A percentile compares a stretch with the other conserved stretches of the same genome.
Conservation (phyloP, 257 asterid species). For the Primulina tabacum region DNA sequence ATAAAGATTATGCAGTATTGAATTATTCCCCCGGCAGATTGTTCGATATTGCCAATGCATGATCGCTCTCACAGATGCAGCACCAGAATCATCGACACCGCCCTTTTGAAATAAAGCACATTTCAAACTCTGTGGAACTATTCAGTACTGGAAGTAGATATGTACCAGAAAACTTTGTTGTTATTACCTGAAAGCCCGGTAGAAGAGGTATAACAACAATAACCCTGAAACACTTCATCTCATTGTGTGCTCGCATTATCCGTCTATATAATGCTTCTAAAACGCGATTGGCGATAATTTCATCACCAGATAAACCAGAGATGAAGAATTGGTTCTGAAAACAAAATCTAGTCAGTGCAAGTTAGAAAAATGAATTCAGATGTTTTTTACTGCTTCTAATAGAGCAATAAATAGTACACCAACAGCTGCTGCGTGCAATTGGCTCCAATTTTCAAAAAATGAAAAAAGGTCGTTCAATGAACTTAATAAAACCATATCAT, state of each 20-base stretch:
- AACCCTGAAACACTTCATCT: slow-evolving; percentile 83
- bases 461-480: not conserved
- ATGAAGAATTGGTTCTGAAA: slow-evolving; percentile 96
- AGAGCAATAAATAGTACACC: slow-evolving; percentile 15
- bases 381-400: slow-evolving; percentile 9
- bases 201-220: slow-evolving; percentile 91
- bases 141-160: slow-evolving; percentile 15
- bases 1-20: slow-evolving; percentile 75
- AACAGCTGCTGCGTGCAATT: slow-evolving; percentile 1
- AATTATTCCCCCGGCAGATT: slow-evolving; percentile 68
- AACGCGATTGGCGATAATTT: slow-evolving; percentile 79
- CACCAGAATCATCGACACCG: slow-evolving; percentile 96
- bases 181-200: slow-evolving; percentile 89
- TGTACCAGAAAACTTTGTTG: slow-evolving; percentile 21
- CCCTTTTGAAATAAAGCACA: slow-evolving; percentile 52
- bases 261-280: slow-evolving; percentile 75
- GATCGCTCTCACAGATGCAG: slow-evolving; percentile 97
- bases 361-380: slow-evolving; percentile 30
- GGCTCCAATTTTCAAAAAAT: slow-evolving; percentile 5
- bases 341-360: slow-evolving; percentile 25
- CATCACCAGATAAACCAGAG: slow-evolving; percentile 91
- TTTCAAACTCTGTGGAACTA: slow-evolving; percentile 21
- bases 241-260: slow-evolving; percentile 77
- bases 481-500: slow-evolving; percentile 6
- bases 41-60: slow-evolving; percentile 99